These are phyloP conservation scores for Sarocladium brachiariae DNA, from an alignment of 2,329 filamentous ascomycete genomes.

Conservation along the genomic window DNA sequence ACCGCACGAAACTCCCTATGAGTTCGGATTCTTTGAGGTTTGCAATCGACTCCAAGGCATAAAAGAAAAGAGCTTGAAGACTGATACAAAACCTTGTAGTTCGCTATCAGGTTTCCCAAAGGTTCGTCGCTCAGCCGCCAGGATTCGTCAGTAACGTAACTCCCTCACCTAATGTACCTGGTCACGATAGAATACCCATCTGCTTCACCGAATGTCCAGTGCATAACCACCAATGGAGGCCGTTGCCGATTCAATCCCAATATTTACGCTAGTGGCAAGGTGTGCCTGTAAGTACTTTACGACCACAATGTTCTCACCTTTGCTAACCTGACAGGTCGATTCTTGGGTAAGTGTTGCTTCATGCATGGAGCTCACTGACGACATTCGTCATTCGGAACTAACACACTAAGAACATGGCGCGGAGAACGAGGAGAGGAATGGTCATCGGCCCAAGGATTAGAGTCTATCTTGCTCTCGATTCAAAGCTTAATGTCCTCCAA, in stretches of 20 bases:
- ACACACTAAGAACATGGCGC: constrained; percentile 73
- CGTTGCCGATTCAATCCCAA: constrained; percentile 92
- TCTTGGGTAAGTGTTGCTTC: constrained; percentile 54
- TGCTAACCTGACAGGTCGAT: constrained; percentile 58
- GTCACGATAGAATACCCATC: constrained; percentile 66
- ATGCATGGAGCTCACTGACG: neutral
- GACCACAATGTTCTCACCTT: constrained; percentile 7
- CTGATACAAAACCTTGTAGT: constrained; percentile 49
- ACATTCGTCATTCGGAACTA: constrained; percentile 12
- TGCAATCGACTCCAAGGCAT: constrained; percentile 10
- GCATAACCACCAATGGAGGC: constrained; percentile 82
- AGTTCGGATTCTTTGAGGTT: constrained; percentile 96
- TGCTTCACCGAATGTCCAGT: constrained; percentile 54
- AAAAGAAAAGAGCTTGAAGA: constrained; percentile 8
- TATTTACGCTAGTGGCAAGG: constrained; percentile 85
- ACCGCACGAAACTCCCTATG: constrained; percentile 89
- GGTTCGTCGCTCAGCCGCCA: constrained; percentile 39
- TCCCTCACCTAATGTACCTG: neutral
- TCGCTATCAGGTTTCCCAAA: constrained; percentile 68
- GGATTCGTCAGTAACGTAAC: neutral
- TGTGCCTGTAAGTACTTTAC: constrained; percentile 66
- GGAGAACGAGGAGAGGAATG: constrained; percentile 88
- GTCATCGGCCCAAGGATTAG: constrained; percentile 91
- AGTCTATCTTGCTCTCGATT: constrained; percentile 90
- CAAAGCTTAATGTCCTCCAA: constrained; percentile 93